phyloP scores from a whole-genome alignment of 1,284 basidiomycete genomes.

The Trichosporon coremiiforme region DNA sequence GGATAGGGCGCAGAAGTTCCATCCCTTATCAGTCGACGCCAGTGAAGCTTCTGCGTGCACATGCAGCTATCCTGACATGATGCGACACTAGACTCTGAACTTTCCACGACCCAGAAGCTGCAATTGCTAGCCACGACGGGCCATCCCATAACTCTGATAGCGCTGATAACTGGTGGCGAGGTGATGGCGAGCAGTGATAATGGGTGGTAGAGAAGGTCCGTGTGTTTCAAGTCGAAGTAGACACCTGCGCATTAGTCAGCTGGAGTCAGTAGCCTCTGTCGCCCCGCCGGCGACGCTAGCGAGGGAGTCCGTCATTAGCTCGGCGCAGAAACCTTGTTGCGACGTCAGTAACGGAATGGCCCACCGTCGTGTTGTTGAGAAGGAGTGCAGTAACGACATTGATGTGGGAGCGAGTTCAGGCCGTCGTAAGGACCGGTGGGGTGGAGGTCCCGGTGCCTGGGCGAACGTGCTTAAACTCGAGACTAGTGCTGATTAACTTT shows the following conservation, averaged over 20 bases:
- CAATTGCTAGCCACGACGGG: neutral
- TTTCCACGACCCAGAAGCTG: slow-evolving; percentile 12
- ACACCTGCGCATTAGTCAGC: neutral
- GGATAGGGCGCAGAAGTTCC: neutral
- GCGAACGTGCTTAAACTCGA: neutral
- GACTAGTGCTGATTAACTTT: slow-evolving; percentile 13
- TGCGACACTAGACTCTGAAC: slow-evolving; percentile 2
- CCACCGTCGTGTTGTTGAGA: neutral
- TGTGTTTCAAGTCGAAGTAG: neutral
- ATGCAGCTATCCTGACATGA: neutral
- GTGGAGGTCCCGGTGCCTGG: slow-evolving; percentile 17
- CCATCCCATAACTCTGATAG: slow-evolving; percentile 15
- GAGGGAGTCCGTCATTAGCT: neutral
- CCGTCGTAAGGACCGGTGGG: neutral
- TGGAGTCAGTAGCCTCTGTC: neutral
- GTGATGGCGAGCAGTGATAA: neutral
- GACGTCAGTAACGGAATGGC: slow-evolving; percentile 7
- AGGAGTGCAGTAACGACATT: neutral
- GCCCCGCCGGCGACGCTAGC: neutral
- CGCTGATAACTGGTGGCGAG: neutral
- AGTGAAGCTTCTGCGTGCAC: neutral
- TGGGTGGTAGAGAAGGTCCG: neutral
- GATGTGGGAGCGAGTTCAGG: neutral
- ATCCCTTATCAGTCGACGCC: neutral
- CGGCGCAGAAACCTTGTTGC: slow-evolving; percentile 3